A percentile compares a stretch with the other conserved stretches of the same genome.
phyloP scores from a whole-genome alignment of 2,329 filamentous ascomycete genomes.

The Davidsoniella neocaledoniae region DNA sequence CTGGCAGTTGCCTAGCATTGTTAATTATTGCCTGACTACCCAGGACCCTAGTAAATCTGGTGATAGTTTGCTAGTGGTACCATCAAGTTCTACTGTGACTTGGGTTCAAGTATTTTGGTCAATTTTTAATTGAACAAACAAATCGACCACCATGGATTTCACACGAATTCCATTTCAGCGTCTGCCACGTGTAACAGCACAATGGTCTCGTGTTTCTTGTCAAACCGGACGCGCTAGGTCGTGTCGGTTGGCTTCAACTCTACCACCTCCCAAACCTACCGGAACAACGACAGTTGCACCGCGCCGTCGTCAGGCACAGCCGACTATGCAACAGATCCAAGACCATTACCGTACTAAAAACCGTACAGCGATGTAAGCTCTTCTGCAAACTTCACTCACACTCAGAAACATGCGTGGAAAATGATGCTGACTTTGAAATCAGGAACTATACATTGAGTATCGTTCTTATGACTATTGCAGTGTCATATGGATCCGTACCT shows the following conservation, averaged over 20 bases:
- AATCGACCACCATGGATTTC: constrained; percentile 8
- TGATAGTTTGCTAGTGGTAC: constrained; percentile 1
- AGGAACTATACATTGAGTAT: constrained; percentile 63
- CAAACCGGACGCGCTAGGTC: constrained; percentile 8
- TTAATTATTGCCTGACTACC: no score
- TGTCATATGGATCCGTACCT: constrained; percentile 71
- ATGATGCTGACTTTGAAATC: not conserved
- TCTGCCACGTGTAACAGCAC: constrained; percentile 2
- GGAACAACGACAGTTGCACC: constrained; percentile 14
- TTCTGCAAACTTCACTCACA: not conserved
- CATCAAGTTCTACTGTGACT: not conserved
- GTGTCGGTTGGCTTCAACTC: constrained; percentile 10
- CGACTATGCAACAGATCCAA: constrained; percentile 45
- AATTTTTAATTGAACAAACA: not conserved
- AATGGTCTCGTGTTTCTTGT: constrained; percentile 10
- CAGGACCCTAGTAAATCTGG: not conserved
- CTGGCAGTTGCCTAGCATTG: not conserved
- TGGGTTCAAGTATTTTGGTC: not conserved
- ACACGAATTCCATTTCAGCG: constrained; percentile 10
- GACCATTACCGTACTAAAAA: constrained; percentile 52
- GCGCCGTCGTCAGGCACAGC: constrained; percentile 16
- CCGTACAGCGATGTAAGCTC: constrained; percentile 34
- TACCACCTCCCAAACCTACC: constrained; percentile 14
- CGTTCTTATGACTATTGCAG: constrained; percentile 61
- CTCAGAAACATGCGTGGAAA: no score